Percentiles rank a stretch among this genome's conserved stretches.
These are phyloP conservation scores for Colletotrichum higginsianum DNA, from an alignment of 2,329 filamentous ascomycete species.

Conservation along the genomic window DNA sequence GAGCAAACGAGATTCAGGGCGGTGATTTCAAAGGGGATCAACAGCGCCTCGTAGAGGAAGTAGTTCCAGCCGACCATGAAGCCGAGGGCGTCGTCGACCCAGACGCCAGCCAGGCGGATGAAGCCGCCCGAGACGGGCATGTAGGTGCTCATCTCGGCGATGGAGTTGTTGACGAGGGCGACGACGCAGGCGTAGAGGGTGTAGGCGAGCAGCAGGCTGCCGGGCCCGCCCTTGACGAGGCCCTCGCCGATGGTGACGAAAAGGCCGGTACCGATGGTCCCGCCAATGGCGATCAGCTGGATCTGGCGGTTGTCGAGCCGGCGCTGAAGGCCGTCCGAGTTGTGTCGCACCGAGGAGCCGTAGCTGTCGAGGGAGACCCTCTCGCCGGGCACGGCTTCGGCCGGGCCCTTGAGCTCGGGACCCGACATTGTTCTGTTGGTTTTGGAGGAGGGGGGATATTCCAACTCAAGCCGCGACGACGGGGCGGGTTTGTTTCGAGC, in stretches of 20 bases:
- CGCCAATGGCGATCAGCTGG: constrained; percentile 64
- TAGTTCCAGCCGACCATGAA: constrained; percentile 73
- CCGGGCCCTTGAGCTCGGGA: constrained; percentile 36
- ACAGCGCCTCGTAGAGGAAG: constrained; percentile 67
- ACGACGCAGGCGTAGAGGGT: constrained; percentile 48
- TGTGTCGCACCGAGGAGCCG: constrained; percentile 40
- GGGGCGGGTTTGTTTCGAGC: not conserved
- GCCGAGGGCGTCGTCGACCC: constrained; percentile 69
- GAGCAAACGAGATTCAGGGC: constrained; percentile 46
- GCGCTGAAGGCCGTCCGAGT: constrained; percentile 53
- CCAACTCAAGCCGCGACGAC: not conserved
- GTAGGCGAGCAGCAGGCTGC: constrained; percentile 38
- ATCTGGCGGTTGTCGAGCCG: constrained; percentile 53
- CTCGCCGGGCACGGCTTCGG: constrained; percentile 19
- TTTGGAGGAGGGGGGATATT: too few relatives aligned
- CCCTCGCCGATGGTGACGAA: constrained; percentile 64
- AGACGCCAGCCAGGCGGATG: constrained; percentile 49
- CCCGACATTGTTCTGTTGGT: constrained; percentile 16
- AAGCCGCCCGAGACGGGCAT: constrained; percentile 42
- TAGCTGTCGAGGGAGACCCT: constrained; percentile 38
- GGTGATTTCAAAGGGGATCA: constrained; percentile 53
- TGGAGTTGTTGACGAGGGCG: constrained; percentile 58
- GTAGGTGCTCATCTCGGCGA: constrained; percentile 53
- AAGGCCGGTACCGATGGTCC: constrained; percentile 63
- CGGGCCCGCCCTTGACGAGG: constrained; percentile 40